Percentiles rank a stretch among this genome's conserved stretches.
These are phyloP conservation scores for Rhododendron henanense DNA, from an alignment of 148 eudicot species.

Conservation along the genomic window DNA sequence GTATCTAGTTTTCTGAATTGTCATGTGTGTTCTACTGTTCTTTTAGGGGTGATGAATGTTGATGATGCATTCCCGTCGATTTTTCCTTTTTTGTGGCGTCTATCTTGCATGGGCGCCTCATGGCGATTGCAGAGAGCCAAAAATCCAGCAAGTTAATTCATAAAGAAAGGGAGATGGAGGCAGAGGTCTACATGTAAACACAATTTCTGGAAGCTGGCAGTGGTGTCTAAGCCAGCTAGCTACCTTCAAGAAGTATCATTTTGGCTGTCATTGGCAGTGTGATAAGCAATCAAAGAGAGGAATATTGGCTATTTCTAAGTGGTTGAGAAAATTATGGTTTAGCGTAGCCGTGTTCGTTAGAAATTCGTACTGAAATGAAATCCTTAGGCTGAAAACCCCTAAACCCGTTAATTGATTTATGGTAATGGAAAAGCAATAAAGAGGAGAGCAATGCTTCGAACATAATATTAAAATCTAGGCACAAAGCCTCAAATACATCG, in stretches of 20 bases:
- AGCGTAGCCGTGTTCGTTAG: not conserved
- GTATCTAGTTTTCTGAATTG: no score
- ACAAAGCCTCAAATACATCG: not conserved
- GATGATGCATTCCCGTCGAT: slow-evolving; percentile 37
- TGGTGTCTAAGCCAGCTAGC: no score
- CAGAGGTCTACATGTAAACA: no score
- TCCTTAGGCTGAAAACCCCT: not conserved
- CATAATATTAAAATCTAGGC: no score
- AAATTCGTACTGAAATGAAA: not conserved
- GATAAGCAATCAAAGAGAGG: not conserved
- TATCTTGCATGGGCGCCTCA: not conserved
- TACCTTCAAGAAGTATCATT: no score
- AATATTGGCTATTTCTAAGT: not conserved
- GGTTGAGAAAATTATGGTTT: not conserved
- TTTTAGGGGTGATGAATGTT: slow-evolving; percentile 86
- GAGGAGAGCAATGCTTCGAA: no score
- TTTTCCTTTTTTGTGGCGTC: not conserved
- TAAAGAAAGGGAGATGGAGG: no score
- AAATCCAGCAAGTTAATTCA: not conserved
- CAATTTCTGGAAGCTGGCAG: no score
- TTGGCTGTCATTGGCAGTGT: not conserved
- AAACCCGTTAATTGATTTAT: not conserved
- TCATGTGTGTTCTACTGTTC: slow-evolving; percentile 54
- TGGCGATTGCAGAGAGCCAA: not conserved
- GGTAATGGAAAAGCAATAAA: not conserved